Evolutionary conservation across 129 eudicot genomes (phyloP).

Genomic region (Smallanthus sonchifolius): DNA sequence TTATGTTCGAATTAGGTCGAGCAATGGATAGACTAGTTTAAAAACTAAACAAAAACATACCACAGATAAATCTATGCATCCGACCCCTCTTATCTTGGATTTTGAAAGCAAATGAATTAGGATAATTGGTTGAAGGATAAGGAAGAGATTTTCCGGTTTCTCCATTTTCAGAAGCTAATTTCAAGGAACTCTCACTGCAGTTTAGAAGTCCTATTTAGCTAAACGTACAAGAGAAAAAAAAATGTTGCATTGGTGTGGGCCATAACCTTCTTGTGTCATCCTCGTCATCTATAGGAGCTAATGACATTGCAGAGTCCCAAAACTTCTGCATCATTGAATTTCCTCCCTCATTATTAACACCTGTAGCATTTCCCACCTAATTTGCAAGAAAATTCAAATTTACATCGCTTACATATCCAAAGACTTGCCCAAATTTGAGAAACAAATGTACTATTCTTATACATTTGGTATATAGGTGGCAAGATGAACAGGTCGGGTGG

Average conservation of each 20-base stretch:
- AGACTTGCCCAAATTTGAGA: neutral
- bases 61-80: slow-evolving; percentile 84
- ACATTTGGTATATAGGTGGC: neutral
- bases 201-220: slow-evolving; percentile 10
- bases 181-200: slow-evolving; percentile 74
- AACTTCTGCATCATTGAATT: slow-evolving; percentile 85
- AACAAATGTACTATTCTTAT: neutral
- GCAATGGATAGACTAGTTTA: neutral
- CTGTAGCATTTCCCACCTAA: slow-evolving; percentile 87
- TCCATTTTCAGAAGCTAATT: slow-evolving; percentile 61
- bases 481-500: neutral
- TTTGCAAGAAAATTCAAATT: slow-evolving; percentile 4
- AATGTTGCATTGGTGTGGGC: neutral
- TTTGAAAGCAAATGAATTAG: slow-evolving; percentile 69
- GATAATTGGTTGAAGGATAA: slow-evolving; percentile 46
- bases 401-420: neutral
- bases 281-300: slow-evolving; percentile 57
- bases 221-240: slow-evolving; percentile 10
- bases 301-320: slow-evolving; percentile 97
- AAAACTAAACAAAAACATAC: slow-evolving; percentile 40
- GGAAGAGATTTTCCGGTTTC: slow-evolving; percentile 58
- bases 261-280: slow-evolving; percentile 78
- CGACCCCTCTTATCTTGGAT: slow-evolving; percentile 87
- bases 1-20: neutral
- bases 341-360: slow-evolving; percentile 68